Conservation (phyloP, 169 alveolate species). For the Perkinsus marinus region DNA sequence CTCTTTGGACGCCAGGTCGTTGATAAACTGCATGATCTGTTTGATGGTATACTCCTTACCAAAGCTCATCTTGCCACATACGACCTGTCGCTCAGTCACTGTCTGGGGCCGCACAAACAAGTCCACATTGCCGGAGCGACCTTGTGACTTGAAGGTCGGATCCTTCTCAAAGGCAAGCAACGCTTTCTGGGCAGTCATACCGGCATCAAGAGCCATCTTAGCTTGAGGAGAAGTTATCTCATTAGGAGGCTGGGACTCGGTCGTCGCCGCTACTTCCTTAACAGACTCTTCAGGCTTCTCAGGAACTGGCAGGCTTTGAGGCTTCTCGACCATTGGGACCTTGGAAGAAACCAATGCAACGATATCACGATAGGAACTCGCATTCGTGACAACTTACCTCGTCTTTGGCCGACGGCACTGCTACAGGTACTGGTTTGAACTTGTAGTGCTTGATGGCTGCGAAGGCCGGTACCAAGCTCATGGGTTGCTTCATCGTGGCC, state of each 20-base stretch:
- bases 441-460: not conserved
- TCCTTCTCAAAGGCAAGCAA: not conserved
- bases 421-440: not conserved
- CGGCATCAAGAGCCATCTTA: too few species aligned
- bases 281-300: too few species aligned
- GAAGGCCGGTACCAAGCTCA: not conserved
- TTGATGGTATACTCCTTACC: not conserved
- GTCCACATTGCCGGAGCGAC: not conserved
- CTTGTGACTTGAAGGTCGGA: not conserved
- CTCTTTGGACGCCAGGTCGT: not conserved
- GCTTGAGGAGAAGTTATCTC: too few species aligned
- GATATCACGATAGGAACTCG: too few species aligned
- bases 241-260: too few species aligned
- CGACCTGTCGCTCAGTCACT: not conserved
- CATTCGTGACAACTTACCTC: too few species aligned
- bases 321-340: too few species aligned
- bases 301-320: too few species aligned
- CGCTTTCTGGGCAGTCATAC: too few species aligned
- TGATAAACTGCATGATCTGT: not conserved
- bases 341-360: too few species aligned
- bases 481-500: not conserved
- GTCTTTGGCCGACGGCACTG: not conserved
- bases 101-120: not conserved
- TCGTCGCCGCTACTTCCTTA: too few species aligned
- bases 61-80: not conserved